Percentiles rank a stretch among this genome's conserved stretches.
These are phyloP conservation scores for Alternaria sp. DNA, from an alignment of 2,329 filamentous ascomycete genomes.

Conservation along the genomic window DNA sequence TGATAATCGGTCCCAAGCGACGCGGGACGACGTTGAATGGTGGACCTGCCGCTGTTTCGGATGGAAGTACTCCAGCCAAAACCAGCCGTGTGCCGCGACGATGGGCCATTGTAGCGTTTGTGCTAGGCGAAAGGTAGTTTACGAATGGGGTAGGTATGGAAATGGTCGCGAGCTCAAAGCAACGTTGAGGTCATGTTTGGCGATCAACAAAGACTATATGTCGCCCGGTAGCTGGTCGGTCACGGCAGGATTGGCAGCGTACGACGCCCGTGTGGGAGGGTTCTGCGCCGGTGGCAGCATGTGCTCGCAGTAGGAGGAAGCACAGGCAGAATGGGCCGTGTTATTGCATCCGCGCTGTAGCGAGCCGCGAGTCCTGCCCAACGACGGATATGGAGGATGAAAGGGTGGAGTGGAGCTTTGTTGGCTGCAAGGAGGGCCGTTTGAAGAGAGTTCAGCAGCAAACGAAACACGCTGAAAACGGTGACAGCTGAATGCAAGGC, in stretches of 20 bases:
- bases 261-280: constrained; percentile 33
- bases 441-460: constrained; percentile 20
- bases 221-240: constrained; percentile 32
- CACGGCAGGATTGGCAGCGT: constrained; percentile 23
- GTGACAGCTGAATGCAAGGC: constrained; percentile 19
- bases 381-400: constrained; percentile 22
- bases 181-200: constrained; percentile 10
- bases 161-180: constrained; percentile 28
- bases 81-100: constrained; percentile 39
- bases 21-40: constrained; percentile 44
- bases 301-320: constrained; percentile 22
- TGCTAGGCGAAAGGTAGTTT: constrained; percentile 26
- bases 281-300: constrained; percentile 29
- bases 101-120: constrained; percentile 32
- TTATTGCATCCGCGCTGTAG: constrained; percentile 33
- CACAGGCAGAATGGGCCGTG: constrained; percentile 33
- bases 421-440: constrained; percentile 11
- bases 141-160: constrained; percentile 10
- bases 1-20: constrained; percentile 27
- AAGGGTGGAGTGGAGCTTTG: constrained; percentile 23
- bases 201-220: constrained; percentile 18
- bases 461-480: constrained; percentile 29
- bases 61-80: constrained; percentile 25
- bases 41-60: constrained; percentile 38
- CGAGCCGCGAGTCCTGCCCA: constrained; percentile 36